A percentile compares a stretch with the other conserved stretches of the same genome.
Conservation (phyloP, 176 grass and related monocot genomes). For the Oryza punctata region DNA sequence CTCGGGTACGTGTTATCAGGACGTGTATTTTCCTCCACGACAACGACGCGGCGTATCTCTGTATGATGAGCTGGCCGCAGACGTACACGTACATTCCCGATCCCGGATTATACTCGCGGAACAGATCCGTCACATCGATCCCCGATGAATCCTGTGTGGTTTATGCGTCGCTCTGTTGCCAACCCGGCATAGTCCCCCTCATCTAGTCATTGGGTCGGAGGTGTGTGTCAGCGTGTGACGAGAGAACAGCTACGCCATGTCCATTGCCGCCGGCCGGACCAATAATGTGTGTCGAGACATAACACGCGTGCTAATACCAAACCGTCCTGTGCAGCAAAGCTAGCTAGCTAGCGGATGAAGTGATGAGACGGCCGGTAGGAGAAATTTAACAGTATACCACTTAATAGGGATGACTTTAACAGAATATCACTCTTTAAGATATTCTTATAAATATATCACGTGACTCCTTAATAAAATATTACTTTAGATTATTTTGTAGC, state of each 20-base stretch:
- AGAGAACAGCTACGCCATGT: background rate
- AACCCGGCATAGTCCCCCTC: background rate
- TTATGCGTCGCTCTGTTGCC: conserved; percentile 10
- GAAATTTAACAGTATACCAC: too few relatives aligned
- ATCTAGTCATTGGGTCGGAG: too few relatives aligned
- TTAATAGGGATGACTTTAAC: too few relatives aligned
- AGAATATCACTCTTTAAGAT: too few relatives aligned
- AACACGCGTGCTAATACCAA: background rate
- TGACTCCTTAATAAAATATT: too few relatives aligned
- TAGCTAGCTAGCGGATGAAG: too few relatives aligned
- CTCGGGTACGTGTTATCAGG: background rate
- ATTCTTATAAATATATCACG: too few relatives aligned
- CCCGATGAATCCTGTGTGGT: background rate
- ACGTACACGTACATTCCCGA: background rate
- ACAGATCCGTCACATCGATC: background rate
- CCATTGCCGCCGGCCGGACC: background rate
- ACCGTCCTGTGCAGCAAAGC: background rate
- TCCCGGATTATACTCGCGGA: background rate
- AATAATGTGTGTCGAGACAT: conserved; percentile 22
- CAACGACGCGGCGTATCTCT: background rate
- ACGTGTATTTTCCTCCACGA: background rate
- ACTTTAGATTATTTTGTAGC: too few relatives aligned
- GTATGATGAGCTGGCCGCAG: background rate
- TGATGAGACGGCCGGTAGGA: background rate
- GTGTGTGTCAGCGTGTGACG: background rate